Evolutionary conservation across 306 rosid species (phyloP), one percentile per base, ranked within the genome.

Genomic region (Abrus pulchellus): DNA sequence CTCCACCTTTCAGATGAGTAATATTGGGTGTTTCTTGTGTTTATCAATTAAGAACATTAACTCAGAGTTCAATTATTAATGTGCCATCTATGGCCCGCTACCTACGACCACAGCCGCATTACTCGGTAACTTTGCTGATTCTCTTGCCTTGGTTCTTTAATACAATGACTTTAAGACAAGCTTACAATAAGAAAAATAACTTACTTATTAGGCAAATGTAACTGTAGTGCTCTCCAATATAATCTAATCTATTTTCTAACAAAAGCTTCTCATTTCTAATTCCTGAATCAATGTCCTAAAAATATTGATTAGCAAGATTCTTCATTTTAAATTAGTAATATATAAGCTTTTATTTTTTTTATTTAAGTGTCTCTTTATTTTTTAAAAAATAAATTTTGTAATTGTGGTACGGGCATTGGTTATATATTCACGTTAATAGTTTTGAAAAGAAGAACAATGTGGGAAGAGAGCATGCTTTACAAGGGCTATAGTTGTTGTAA

Each of bases 31-130:
- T 40, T 32, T 45, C 33, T 67, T 67, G 55, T 61, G 74, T 27
- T 8, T 27, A 67, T 43, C 13, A 40, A 65, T 9, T 20, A 41
- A 14, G 6, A 68, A 29, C 34, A 67, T 56, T 63, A 66, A 9
- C 14, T 56, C 3, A 7, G 11, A 70, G 75, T 52, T 72, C 65
- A 78, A 83, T 83, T 64, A 77, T 83, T 53, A 44, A 9, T 52
- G 27, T 3, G 49, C 12, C 41, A 7, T 9, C 61, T 61, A 54
- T 71, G 83, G 75, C 83, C 80, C 64, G 50, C 32, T 27, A 28
- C 30, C 12, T 43, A 27, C 69, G 75, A 83, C 86, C 79, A 45
- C 52, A 63, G 32, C 83, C 83, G 83, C 71, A 53, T 83, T 63
- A 44, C 70, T 64, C 82, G 86, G 70, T 45, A 49, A 68, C 44